Base-by-base conservation (phyloP, 768 basidiomycete species). In the Trametes cingulata region DNA sequence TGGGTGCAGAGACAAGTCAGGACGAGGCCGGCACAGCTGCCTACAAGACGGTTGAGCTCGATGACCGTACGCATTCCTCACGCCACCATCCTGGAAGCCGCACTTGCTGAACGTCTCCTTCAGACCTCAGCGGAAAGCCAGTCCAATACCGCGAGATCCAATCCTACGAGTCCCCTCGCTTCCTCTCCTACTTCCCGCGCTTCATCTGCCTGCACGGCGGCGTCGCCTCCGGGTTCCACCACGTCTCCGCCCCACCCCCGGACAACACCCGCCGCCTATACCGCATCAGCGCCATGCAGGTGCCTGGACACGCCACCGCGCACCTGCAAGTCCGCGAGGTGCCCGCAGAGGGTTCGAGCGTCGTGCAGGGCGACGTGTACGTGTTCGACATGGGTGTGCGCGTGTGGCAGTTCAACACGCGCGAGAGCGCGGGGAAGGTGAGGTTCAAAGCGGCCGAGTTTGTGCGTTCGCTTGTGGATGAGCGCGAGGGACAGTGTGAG, bases 31-130 rank as follows among this genome's bases (percentile, higher is more conserved):
- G 81, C 2, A 85, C 83, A 6, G 85, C 84, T 10, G 84, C 83
- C 3, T 86, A 85, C 69, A 87, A 85, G 76, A 84, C 84, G 6
- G 84, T 86, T 12, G 85, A 87, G 67, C 74, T 86, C 1, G 86
- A 87, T 60, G 85, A 87, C 63, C 78, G 85, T 86, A 52, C 52
- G 82, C 75, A 5, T 5, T 9, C 6, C 36, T 41, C 12, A n/a
- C n/a, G n/a, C 9, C 13, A 20, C 49, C 22, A 33, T 57, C 13
- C 22, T 14, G 49, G 13, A 19, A 20, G 8, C n/a, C 12, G n/a
- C 41, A 24, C 12, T 51, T n/a, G 6, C 49, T 22, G 10, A 41
- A 46, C 35, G 42, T 47, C 33, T 19, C 41, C 48, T 12, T 12
- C 61, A 86, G 84, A 82, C 66, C 77, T 86, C 7, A 75, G 81